Base-by-base conservation (phyloP, 352 stramenopile genomes). In the Pythium volutum region DNA sequence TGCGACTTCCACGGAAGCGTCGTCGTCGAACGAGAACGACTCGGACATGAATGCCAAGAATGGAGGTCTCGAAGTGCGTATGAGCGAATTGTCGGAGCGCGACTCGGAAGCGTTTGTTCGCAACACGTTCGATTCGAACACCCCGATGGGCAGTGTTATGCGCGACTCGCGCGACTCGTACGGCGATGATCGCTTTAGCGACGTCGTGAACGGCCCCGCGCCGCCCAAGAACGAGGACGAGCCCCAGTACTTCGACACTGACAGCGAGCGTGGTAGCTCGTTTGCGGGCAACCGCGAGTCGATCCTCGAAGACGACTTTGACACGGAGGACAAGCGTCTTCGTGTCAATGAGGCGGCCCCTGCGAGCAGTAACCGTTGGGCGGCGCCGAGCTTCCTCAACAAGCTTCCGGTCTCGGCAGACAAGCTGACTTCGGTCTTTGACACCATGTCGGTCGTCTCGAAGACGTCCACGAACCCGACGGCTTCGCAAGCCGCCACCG, bases 171-270 rank as follows among this genome's bases (percentile, higher is more conserved):
- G 64, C 11, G 52, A 76, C 46, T 81, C 69, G 3, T 64, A 54
- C n/a, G 49, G 34, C 10, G 43, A 67, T 34, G 62, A 64, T 39
- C 66, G 69, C 23, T 59, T 64, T 16, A 77, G 74, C 26, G 54
- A 68, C 15, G 59, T 74, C 31, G 71, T 76, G 31, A 67, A 31
- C 65, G 62, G 43, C 18, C 75, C 18, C 69, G 65, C 45, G 55
- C 74, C 54, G 39, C 57, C 49, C 18, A 69, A 56, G 41, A 54
- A 45, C 29, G 53, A 60, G 6, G 63, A 72, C 11, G 70, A 66
- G 0, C 71, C 60, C 8, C 73, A 71, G 55, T 78, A 79, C 63
- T 79, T 79, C 23, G 74, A 86, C 54, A 76, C 76, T 0, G 74
- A 83, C 47, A 83, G 76, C 56, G 74, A 83, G 5, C 68, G 70